Percentiles rank a stretch among this genome's conserved stretches.
Evolutionary conservation across 805 yeast genomes (phyloP).

Genomic region (Grigorovia transvaalensis): DNA sequence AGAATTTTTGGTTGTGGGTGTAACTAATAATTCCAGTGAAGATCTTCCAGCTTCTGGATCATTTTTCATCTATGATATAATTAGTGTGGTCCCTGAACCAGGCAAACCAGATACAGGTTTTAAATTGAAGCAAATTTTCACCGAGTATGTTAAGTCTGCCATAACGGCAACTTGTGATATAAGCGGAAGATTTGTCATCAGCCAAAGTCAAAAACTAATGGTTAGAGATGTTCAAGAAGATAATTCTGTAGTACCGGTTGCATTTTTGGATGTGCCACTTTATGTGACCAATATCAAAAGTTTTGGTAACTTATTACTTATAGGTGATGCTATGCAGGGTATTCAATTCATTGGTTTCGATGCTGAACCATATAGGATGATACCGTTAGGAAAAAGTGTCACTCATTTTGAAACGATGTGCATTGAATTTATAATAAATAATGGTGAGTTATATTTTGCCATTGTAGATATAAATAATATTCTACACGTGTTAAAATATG

Average conservation of each 20-base stretch:
- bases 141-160: slow-evolving; percentile 75
- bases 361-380: slow-evolving; percentile 87
- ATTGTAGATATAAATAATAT: slow-evolving; percentile 59
- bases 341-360: slow-evolving; percentile 81
- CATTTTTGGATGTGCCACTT: slow-evolving; percentile 79
- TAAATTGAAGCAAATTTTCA: slow-evolving; percentile 60
- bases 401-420: slow-evolving; percentile 46
- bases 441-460: slow-evolving; percentile 56
- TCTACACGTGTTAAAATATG: slow-evolving; percentile 70
- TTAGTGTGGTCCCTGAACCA: slow-evolving; percentile 82
- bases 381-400: slow-evolving; percentile 65
- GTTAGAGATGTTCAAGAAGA: slow-evolving; percentile 80
- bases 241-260: slow-evolving; percentile 82
- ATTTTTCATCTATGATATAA: slow-evolving; percentile 61
- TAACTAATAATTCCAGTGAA: slow-evolving; percentile 65
- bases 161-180: slow-evolving; percentile 68
- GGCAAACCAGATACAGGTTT: slow-evolving; percentile 75
- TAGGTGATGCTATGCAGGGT: slow-evolving; percentile 68
- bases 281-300: slow-evolving; percentile 72
- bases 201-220: slow-evolving; percentile 75
- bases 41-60: slow-evolving; percentile 73
- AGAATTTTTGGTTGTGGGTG: slow-evolving; percentile 70
- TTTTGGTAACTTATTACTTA: slow-evolving; percentile 67
- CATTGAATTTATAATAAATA: slow-evolving; percentile 58
- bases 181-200: slow-evolving; percentile 70